phyloP scores from a whole-genome alignment of 805 yeast species.

The Suhomyces canberraensis region DNA sequence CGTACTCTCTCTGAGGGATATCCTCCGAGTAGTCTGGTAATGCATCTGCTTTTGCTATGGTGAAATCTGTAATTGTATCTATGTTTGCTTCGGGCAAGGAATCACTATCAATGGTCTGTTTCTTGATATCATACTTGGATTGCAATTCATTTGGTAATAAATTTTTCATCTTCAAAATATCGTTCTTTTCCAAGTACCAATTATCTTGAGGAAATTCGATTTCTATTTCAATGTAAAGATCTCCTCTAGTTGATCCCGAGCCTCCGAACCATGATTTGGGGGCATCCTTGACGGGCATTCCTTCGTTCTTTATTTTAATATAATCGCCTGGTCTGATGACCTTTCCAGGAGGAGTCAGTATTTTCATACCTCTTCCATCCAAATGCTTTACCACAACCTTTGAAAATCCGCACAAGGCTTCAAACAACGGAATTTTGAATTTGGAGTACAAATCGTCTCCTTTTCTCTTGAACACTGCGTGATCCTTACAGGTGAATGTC shows the following conservation, averaged over 20 bases:
- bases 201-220: conserved; percentile 81
- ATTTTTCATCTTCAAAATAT: conserved; percentile 50
- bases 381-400: conserved; percentile 64
- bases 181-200: conserved; percentile 78
- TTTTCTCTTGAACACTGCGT: conserved; percentile 50
- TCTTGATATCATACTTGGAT: conserved; percentile 20
- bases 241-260: conserved; percentile 48
- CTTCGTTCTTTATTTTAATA: conserved; percentile 65
- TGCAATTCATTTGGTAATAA: conserved; percentile 47
- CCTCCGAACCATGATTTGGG: conserved; percentile 26
- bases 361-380: conserved; percentile 70
- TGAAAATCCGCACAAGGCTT: conserved; percentile 81
- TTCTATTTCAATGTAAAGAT: conserved; percentile 64
- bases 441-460: conserved; percentile 64
- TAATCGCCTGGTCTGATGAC: conserved; percentile 76
- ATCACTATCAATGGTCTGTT: conserved; percentile 22
- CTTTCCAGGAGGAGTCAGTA: conserved; percentile 71
- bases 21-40: conserved; percentile 32
- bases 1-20: conserved; percentile 9
- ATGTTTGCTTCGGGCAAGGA: conserved; percentile 36
- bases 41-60: conserved; percentile 19
- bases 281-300: conserved; percentile 66
- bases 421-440: conserved; percentile 63
- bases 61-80: conserved; percentile 35
- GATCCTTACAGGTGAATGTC: conserved; percentile 49